Evolutionary conservation across 225 moss, liverwort and hornwort species (phyloP).

Genomic region (Marchantia paleacea): DNA sequence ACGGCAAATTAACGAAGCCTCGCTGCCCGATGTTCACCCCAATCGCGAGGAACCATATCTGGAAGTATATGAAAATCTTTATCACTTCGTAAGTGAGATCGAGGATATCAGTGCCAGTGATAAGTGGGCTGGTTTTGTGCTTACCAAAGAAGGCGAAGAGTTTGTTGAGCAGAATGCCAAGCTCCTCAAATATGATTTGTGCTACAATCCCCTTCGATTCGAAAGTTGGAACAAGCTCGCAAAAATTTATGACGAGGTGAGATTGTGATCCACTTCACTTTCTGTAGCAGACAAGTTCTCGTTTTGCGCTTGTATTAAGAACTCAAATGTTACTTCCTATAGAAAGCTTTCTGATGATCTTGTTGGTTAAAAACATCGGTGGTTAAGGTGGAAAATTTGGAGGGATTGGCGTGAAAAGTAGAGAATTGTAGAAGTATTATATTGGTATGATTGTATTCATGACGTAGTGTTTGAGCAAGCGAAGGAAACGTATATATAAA

Average conservation of each 20-base stretch:
- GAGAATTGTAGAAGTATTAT: too few species aligned
- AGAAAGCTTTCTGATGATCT: too few species aligned
- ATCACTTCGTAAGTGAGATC: constrained; percentile 85
- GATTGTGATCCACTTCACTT: background rate
- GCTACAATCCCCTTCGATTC: constrained; percentile 82
- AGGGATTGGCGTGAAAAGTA: too few species aligned
- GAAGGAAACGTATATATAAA: too few species aligned
- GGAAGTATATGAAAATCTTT: constrained; percentile 77
- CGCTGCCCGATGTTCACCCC: background rate
- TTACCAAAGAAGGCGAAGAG: constrained; percentile 92
- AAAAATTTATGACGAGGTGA: constrained; percentile 86
- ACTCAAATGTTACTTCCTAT: too few species aligned
- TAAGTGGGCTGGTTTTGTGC: constrained; percentile 96
- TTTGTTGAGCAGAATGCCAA: constrained; percentile 90
- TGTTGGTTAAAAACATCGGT: too few species aligned
- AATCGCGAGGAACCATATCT: constrained; percentile 44
- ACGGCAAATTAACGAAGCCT: background rate
- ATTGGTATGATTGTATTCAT: too few species aligned
- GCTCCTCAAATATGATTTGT: constrained; percentile 86
- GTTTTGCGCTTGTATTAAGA: too few species aligned
- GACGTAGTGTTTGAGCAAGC: too few species aligned
- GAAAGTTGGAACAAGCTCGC: constrained; percentile 96
- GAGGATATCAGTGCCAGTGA: constrained; percentile 98
- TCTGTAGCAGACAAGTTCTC: background rate
- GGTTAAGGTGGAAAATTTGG: too few species aligned